phyloP scores from a whole-genome alignment of 129 eudicot genomes.

The Chrysanthemum makinoi region DNA sequence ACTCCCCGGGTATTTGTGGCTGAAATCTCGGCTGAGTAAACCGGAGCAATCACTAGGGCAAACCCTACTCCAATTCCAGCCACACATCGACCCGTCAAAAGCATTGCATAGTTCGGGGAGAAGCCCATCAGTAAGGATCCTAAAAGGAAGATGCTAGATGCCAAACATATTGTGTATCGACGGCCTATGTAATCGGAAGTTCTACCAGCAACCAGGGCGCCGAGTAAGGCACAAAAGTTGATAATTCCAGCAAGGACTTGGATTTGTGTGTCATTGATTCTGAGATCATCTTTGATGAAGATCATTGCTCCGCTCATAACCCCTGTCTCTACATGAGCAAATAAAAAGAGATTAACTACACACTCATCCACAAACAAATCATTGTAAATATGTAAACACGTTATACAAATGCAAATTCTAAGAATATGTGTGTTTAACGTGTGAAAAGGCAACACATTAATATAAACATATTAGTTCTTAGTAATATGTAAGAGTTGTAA shows the following conservation, averaged over 20 bases:
- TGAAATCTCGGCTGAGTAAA: constrained; percentile 77
- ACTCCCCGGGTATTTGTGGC: too few species aligned
- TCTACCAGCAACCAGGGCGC: constrained; percentile 74
- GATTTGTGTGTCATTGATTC: constrained; percentile 51
- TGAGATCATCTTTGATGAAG: constrained; percentile 62
- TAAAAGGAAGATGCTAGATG: constrained; percentile 60
- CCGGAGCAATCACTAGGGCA: constrained; percentile 82
- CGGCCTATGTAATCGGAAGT: constrained; percentile 76
- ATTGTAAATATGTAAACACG: too few species aligned
- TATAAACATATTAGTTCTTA: too few species aligned
- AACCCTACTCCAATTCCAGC: constrained; percentile 89
- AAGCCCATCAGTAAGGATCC: constrained; percentile 78
- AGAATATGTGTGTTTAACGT: too few species aligned
- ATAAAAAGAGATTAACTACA: background rate
- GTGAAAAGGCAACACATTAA: too few species aligned
- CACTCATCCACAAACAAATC: background rate
- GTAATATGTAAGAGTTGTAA: too few species aligned
- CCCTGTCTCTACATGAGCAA: constrained; percentile 57
- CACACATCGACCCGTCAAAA: constrained; percentile 60
- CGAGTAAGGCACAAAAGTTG: constrained; percentile 70
- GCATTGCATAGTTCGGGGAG: constrained; percentile 49
- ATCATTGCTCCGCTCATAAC: constrained; percentile 91
- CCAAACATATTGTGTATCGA: constrained; percentile 57
- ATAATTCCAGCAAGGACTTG: constrained; percentile 74
- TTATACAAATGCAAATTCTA: too few species aligned